Percentiles rank a stretch among this genome's conserved stretches.
Conservation (phyloP, 345 rosid species). For the Boechera stricta region DNA sequence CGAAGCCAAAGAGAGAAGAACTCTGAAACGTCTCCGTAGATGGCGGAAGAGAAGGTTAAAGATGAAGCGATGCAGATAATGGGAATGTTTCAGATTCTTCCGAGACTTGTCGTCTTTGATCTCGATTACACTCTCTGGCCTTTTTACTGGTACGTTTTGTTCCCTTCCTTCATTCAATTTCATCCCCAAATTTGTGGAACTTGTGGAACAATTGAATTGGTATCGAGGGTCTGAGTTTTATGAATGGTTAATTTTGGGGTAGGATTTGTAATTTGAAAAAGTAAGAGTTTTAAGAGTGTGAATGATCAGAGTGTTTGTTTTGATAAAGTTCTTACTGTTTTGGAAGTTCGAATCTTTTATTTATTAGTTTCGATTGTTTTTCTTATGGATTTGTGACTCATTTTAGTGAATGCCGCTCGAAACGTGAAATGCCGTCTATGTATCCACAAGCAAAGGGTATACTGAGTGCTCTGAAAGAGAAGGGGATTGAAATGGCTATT, state of each 20-base stretch:
- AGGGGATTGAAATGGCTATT: slow-evolving; percentile 72
- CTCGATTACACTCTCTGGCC: slow-evolving; percentile 93
- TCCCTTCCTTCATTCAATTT: not conserved
- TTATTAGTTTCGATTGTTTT: not conserved
- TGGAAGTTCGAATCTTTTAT: not conserved
- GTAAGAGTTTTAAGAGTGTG: not conserved
- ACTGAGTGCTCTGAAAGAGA: slow-evolving; percentile 67
- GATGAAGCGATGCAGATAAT: slow-evolving; percentile 61
- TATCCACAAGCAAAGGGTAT: slow-evolving; percentile 83
- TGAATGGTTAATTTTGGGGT: not conserved
- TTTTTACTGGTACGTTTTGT: slow-evolving; percentile 64
- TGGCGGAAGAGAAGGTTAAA: slow-evolving; percentile 68
- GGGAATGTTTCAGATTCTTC: slow-evolving; percentile 66
- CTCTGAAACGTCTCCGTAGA: slow-evolving; percentile 2
- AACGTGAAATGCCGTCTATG: slow-evolving; percentile 74
- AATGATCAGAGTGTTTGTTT: not conserved
- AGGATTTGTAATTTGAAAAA: not conserved
- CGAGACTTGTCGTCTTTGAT: slow-evolving; percentile 74
- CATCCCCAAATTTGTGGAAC: not conserved
- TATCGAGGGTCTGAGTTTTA: not conserved
- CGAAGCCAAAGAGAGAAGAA: slow-evolving; percentile 8
- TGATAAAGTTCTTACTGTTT: not conserved
- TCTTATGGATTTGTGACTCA: not conserved
- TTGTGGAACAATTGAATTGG: not conserved
- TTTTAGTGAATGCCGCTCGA: slow-evolving; percentile 66